Evolutionary conservation across 805 yeast genomes (phyloP).

Genomic region (Wickerhamiella sorbophila): DNA sequence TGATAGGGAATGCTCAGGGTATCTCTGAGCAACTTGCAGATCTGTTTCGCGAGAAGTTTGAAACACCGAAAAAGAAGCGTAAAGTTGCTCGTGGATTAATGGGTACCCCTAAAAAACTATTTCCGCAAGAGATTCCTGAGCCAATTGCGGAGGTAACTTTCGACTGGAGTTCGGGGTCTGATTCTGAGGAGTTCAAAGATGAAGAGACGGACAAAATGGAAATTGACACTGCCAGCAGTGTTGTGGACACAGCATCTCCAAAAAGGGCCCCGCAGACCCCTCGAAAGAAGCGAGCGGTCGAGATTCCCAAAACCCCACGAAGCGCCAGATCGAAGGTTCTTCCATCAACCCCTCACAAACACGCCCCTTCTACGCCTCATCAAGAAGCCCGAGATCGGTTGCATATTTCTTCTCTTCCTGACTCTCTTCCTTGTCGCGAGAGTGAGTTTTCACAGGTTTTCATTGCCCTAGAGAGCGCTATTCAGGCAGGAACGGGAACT

Average conservation of each 20-base stretch:
- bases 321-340: slow-evolving; percentile 1
- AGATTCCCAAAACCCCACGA: neutral
- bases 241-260: neutral
- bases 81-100: neutral
- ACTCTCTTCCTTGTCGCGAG: slow-evolving; percentile 71
- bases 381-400: slow-evolving; percentile 21
- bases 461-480: slow-evolving; percentile 53
- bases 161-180: neutral
- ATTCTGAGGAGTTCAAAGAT: neutral
- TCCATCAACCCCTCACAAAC: slow-evolving; percentile 9
- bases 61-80: slow-evolving; percentile 1
- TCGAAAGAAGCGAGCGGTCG: neutral
- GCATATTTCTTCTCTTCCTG: slow-evolving; percentile 29
- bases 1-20: neutral
- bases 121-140: neutral
- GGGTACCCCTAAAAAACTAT: neutral
- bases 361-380: slow-evolving; percentile 13
- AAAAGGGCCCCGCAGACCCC: neutral
- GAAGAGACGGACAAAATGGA: neutral
- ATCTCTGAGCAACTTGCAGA: slow-evolving; percentile 1
- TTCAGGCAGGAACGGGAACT: slow-evolving; percentile 57
- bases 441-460: slow-evolving; percentile 62
- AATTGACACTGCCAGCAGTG: neutral
- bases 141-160: neutral
- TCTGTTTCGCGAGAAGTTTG: slow-evolving; percentile 1